These are phyloP conservation scores for Punica granatum DNA, from an alignment of 345 rosid genomes.

Conservation along the genomic window DNA sequence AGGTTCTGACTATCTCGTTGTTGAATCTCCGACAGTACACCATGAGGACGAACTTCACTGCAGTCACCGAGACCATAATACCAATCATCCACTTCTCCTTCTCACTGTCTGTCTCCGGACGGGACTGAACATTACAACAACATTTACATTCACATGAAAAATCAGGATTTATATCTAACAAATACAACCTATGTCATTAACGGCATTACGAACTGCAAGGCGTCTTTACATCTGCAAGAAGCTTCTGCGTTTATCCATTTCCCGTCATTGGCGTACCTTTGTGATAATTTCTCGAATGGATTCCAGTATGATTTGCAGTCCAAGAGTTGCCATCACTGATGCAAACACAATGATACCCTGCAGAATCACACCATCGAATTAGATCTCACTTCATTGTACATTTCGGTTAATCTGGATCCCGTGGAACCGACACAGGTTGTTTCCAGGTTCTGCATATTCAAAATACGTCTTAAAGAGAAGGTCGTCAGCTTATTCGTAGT, in stretches of 20 bases:
- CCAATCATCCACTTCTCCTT: conserved; percentile 37
- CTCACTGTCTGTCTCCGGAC: conserved; percentile 13
- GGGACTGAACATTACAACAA: conserved; percentile 12
- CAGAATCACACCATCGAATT: background rate
- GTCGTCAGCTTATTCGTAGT: too few relatives aligned
- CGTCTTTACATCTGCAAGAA: too few relatives aligned
- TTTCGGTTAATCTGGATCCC: too few relatives aligned
- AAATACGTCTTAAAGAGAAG: too few relatives aligned
- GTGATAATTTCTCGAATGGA: conserved; percentile 23
- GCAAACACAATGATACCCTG: conserved; percentile 34
- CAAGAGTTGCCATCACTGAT: conserved; percentile 35
- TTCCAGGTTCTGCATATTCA: too few relatives aligned
- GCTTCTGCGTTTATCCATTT: background rate
- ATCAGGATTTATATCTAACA: background rate
- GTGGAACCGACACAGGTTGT: too few relatives aligned
- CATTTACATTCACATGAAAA: background rate
- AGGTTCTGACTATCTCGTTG: conserved; percentile 27
- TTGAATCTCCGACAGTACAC: conserved; percentile 31
- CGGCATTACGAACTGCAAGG: too few relatives aligned
- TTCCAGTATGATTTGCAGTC: conserved; percentile 30
- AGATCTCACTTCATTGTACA: too few relatives aligned
- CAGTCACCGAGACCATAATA: conserved; percentile 26
- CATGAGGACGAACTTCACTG: conserved; percentile 31
- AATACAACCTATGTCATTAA: background rate
- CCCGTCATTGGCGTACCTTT: conserved; percentile 15